Conservation (phyloP, 1,284 basidiomycete species). For the Mycena sp. region DNA sequence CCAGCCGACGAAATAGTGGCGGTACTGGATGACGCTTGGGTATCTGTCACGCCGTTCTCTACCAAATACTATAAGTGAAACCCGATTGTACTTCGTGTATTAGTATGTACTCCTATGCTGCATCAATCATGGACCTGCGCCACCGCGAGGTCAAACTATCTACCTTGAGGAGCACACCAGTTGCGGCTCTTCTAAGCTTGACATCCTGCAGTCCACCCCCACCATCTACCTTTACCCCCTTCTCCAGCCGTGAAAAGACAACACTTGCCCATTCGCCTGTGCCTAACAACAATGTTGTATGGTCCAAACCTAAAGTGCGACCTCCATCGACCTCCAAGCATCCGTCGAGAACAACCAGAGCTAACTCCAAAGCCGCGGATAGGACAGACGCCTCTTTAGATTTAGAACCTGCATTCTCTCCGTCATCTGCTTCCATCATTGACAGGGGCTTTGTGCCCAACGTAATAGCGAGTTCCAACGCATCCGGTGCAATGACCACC, state of each 20-base stretch:
- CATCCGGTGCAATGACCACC: constrained; percentile 80
- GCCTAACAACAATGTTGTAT: constrained; percentile 76
- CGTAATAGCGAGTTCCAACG: constrained; percentile 84
- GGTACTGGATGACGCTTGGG: constrained; percentile 29
- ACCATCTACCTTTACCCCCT: constrained; percentile 67
- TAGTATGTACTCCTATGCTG: constrained; percentile 14
- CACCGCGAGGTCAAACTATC: constrained; percentile 81
- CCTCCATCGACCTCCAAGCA: constrained; percentile 82
- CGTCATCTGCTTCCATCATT: constrained; percentile 55
- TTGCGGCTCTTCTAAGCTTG: constrained; percentile 72
- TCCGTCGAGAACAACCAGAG: constrained; percentile 80
- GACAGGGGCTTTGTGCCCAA: constrained; percentile 76
- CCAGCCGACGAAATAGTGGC: constrained; percentile 28
- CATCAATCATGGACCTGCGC: constrained; percentile 73
- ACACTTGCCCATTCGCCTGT: constrained; percentile 83
- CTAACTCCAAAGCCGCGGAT: constrained; percentile 79
- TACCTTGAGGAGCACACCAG: constrained; percentile 84
- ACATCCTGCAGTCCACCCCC: constrained; percentile 73
- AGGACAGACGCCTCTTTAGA: constrained; percentile 76
- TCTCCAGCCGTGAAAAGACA: constrained; percentile 74
- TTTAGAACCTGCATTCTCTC: constrained; percentile 36
- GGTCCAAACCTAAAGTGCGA: constrained; percentile 76
- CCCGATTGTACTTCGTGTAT: not conserved
- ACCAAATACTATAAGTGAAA: constrained; percentile 23
- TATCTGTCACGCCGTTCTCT: constrained; percentile 19